phyloP scores from a whole-genome alignment of 345 rosid species.

The Murraya koenigii region DNA sequence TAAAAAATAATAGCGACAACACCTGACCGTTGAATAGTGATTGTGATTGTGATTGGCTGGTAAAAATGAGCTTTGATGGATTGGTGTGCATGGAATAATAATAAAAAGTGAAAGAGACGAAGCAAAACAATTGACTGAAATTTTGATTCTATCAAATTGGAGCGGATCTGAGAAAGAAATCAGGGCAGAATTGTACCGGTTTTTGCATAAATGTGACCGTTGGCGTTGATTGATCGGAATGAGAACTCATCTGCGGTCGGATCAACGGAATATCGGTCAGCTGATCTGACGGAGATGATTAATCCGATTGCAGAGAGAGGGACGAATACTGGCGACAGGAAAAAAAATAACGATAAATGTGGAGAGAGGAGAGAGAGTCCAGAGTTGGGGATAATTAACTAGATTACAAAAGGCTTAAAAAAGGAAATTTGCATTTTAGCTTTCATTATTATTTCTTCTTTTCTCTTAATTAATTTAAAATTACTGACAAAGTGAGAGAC shows the following conservation, averaged over 20 bases:
- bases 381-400: conserved; percentile 19
- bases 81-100: conserved; percentile 28
- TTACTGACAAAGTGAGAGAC: no score
- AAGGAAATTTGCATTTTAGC: neutral
- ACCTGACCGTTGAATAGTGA: neutral
- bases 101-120: neutral
- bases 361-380: neutral
- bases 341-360: neutral
- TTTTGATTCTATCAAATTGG: neutral
- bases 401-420: neutral
- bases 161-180: conserved; percentile 20
- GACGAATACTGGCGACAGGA: neutral
- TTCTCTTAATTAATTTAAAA: no score
- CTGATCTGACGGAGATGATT: conserved; percentile 19
- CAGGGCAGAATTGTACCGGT: conserved; percentile 14
- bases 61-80: conserved; percentile 9
- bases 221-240: neutral
- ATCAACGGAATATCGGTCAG: conserved; percentile 22
- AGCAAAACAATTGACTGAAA: neutral
- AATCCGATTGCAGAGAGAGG: conserved; percentile 7
- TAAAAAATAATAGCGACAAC: neutral
- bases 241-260: conserved; percentile 10
- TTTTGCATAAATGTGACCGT: conserved; percentile 6
- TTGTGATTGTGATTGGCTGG: conserved; percentile 12
- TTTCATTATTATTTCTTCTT: no score